These are phyloP conservation scores for Physcia stellaris DNA, from an alignment of 495 filamentous ascomycete species.

Conservation along the genomic window DNA sequence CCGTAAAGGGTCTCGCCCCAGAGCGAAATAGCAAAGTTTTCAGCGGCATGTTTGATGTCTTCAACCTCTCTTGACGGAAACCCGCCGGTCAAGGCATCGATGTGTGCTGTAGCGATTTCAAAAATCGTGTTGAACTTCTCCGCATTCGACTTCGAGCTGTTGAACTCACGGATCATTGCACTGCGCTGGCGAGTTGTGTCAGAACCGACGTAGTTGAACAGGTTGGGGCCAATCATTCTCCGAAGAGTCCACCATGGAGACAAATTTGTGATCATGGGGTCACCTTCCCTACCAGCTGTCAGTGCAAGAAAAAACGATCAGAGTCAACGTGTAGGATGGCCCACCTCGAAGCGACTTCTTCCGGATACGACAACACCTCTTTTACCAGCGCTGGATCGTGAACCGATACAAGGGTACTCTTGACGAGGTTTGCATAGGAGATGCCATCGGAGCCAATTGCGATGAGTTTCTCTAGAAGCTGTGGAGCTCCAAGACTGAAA, in stretches of 20 bases:
- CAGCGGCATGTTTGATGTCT: constrained; percentile 3
- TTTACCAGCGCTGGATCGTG: constrained; percentile 12
- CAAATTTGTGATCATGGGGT: constrained; percentile 9
- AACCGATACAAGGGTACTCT: constrained; percentile 11
- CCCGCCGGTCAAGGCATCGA: constrained; percentile 7
- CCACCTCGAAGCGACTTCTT: constrained; percentile 12
- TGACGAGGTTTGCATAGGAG: constrained; percentile 11
- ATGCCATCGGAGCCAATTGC: constrained; percentile 12
- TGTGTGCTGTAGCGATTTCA: constrained; percentile 5
- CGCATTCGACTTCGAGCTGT: constrained; percentile 13
- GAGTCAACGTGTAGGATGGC: not conserved
- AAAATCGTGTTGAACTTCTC: constrained; percentile 10
- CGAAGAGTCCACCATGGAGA: constrained; percentile 13
- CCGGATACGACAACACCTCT: constrained; percentile 13
- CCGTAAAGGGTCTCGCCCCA: constrained; percentile 10
- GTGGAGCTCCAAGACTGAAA: constrained; percentile 12
- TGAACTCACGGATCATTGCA: constrained; percentile 13
- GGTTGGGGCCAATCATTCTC: constrained; percentile 10
- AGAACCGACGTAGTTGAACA: constrained; percentile 12
- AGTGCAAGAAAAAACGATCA: constrained; percentile 3
- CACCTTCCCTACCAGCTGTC: constrained; percentile 8
- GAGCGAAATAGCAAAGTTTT: constrained; percentile 8
- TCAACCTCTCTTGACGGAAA: constrained; percentile 5
- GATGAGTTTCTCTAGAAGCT: constrained; percentile 12
- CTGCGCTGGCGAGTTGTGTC: constrained; percentile 13